Evolutionary conservation across 257 asterid species (phyloP), one percentile per base, ranked within the genome.

Genomic region (Marsdenia floribunda): DNA sequence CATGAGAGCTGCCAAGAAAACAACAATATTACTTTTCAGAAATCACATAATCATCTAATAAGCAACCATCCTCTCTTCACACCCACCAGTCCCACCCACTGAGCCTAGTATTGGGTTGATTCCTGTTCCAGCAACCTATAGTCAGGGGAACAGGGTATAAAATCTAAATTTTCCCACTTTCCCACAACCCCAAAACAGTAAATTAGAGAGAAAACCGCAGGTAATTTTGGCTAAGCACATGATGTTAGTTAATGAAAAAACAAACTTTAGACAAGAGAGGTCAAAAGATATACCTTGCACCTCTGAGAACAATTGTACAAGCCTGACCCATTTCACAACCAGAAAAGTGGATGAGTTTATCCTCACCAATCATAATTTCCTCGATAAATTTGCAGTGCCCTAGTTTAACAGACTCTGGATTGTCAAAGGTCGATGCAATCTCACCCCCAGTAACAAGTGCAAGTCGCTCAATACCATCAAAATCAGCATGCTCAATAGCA

Each of bases 331-430:
- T 82, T 76, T 80, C 98, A 81, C 94, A 97, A 22, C 99, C 99
- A 68, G 98, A 95, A 80, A 95, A 95, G 83, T 95, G 97, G 81
- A 95, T 95, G 83, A 95, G 70, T 85, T 83, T 92, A 85, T 95
- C 99, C 88, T 95, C 99, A 2, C 99, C 99, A 83, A 95, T 95
- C 99, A 95, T 92, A 74, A 95, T 92, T 84, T 95, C 97, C 81
- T 94, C 99, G 46, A 94, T 92, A 59, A 90, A 93, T 64, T 90
- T 90, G 86, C 99, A 95, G 55, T 88, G 93, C 55, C 99, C 99
- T 70, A 94, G 96, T 87, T 94, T 90, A 60, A 92, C 96, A 2
- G 99, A 92, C 83, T 92, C 99, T 2, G 99, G 97, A 81, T 85
- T 92, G 73, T 94, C 99, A 79, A 94, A 94, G 44, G 97, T 94